These are phyloP conservation scores for Pyrenochaeta sp. DNA, from an alignment of 2,329 filamentous ascomycete genomes.

Conservation along the genomic window DNA sequence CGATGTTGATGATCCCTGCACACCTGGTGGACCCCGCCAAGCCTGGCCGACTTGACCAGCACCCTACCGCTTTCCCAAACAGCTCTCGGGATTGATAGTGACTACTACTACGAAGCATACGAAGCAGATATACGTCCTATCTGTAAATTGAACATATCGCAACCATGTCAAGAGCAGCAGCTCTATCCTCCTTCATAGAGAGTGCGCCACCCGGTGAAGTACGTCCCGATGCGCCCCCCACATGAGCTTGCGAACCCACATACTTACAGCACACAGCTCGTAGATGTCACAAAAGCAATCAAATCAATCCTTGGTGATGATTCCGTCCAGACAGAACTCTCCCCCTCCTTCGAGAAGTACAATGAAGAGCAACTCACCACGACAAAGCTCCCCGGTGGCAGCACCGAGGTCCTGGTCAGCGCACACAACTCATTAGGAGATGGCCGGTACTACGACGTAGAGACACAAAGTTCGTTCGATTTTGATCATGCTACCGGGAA, in stretches of 20 bases:
- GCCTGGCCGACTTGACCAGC: slow-evolving; percentile 22
- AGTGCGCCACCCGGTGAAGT: slow-evolving; percentile 97
- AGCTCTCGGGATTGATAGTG: slow-evolving; percentile 11
- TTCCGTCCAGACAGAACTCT: slow-evolving; percentile 74
- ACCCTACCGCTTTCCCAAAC: slow-evolving; percentile 27
- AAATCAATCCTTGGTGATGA: slow-evolving; percentile 80
- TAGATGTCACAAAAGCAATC: slow-evolving; percentile 91
- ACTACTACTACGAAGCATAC: not conserved
- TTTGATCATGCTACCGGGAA: slow-evolving; percentile 89
- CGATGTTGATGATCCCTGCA: slow-evolving; percentile 19
- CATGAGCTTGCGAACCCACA: slow-evolving; percentile 20
- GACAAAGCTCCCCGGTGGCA: slow-evolving; percentile 87
- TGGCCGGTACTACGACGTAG: slow-evolving; percentile 88
- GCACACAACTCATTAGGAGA: slow-evolving; percentile 82
- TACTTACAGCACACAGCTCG: slow-evolving; percentile 66
- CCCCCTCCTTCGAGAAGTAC: slow-evolving; percentile 89
- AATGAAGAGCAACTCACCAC: slow-evolving; percentile 94
- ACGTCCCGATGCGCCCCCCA: slow-evolving; percentile 43
- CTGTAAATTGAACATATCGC: not conserved
- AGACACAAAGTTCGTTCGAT: slow-evolving; percentile 85
- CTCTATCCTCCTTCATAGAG: slow-evolving; percentile 81
- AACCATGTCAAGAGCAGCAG: slow-evolving; percentile 48
- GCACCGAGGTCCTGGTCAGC: slow-evolving; percentile 82
- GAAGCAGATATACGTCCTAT: slow-evolving; percentile 1
- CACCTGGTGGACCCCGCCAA: slow-evolving; percentile 29